Base-by-base conservation (phyloP, 371 early-diverging fungal genomes). In the Mucor saturninus region DNA sequence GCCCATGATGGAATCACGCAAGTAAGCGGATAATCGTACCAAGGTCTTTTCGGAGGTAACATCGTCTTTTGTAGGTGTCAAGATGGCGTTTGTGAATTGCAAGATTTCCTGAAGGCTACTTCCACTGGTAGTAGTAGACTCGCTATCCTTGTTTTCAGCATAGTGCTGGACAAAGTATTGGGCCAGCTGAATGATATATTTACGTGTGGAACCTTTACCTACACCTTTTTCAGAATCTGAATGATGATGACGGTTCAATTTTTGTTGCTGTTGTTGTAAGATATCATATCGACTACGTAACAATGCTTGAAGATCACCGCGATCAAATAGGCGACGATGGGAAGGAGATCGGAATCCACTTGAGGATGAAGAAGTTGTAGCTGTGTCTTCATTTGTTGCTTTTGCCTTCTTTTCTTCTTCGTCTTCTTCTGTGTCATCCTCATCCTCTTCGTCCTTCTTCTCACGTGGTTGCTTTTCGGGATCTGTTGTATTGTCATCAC, bases 1-100 rank as follows among this genome's bases (percentile, higher is more conserved):
- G 5, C 92, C 88, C 52, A 72, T 68, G 0, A 64, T 56, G 51
- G 64, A 76, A 14, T 49, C 70, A 64, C 63, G 67, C 15, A 77
- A 69, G 57, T 72, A 74, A 43, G 35, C 49, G n/a, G 57, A 71
- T 48, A 69, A 75, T 39, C 48, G 55, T 43, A 11, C 28, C 54
- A 66, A 59, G 5, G 64, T 67, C 32, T 50, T 13, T 31, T 65
- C 49, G 11, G 65, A 58, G 9, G 59, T 48, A 39, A 51, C 54
- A 31, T 61, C 67, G 5, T 75, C 61, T 2, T 54, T 35, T 5
- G 53, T 31, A 1, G 64, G 55, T 3, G 56, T 56, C 9, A 59
- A 52, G 7, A 80, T 45, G 0, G 59, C 46, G 5, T 68, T 35
- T 5, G 73, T 67, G 31, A 73, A 64, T 7, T 68, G 49, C 1